Evolutionary conservation across 2,329 filamentous ascomycete species (phyloP).

Genomic region (Fusarium incarnatum): DNA sequence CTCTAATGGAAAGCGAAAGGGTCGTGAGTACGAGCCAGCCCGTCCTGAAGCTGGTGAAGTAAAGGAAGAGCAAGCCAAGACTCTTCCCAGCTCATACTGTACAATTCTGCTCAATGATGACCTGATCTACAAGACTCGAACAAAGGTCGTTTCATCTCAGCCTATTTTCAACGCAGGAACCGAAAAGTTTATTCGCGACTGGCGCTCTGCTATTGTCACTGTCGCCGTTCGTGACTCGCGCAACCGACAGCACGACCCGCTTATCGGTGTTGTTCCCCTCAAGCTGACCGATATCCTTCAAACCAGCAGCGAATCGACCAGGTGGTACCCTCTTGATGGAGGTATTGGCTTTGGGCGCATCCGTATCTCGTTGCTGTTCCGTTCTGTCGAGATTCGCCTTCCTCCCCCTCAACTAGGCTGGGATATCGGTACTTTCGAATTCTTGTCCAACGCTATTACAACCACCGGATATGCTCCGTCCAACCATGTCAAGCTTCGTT

Average conservation of each 20-base stretch:
- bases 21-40: conserved; percentile 89
- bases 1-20: conserved; percentile 82
- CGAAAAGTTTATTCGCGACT: conserved; percentile 92
- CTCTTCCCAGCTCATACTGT: conserved; percentile 91
- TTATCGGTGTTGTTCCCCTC: conserved; percentile 90
- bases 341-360: conserved; percentile 92
- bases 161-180: conserved; percentile 98
- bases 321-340: conserved; percentile 97
- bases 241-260: conserved; percentile 92
- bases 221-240: conserved; percentile 89
- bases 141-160: conserved; percentile 92
- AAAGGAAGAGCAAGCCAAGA: conserved; percentile 83
- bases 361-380: conserved; percentile 89
- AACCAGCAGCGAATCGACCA: conserved; percentile 84
- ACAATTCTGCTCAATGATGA: conserved; percentile 92
- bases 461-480: conserved; percentile 71
- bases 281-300: conserved; percentile 90
- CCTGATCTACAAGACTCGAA: conserved; percentile 90
- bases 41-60: conserved; percentile 83
- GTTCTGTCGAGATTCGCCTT: conserved; percentile 85
- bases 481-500: conserved; percentile 78
- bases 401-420: conserved; percentile 90
- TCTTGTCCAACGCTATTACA: conserved; percentile 76
- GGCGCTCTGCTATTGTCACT: conserved; percentile 87
- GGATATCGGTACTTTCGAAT: conserved; percentile 96